Evolutionary conservation across 116 monocot genomes (phyloP).

Genomic region (Dioscorea cayenensis): DNA sequence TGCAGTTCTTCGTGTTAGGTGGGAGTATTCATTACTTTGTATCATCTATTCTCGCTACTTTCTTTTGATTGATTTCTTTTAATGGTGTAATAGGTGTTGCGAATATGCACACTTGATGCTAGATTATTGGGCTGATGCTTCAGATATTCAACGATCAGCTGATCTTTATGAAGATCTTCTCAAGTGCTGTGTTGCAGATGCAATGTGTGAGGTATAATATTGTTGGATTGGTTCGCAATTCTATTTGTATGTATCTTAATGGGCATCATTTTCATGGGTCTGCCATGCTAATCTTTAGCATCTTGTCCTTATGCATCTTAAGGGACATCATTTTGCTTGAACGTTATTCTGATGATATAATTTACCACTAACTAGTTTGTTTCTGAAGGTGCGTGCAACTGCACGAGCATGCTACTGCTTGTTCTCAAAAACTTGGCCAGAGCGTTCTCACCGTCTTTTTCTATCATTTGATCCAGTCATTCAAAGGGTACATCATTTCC

Average conservation of each 20-base stretch:
- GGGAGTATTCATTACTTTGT: neutral
- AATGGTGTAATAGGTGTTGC: conserved; percentile 65
- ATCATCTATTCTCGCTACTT: conserved; percentile 1
- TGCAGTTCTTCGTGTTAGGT: conserved; percentile 98
- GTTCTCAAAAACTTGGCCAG: conserved; percentile 98
- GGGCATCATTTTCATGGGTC: neutral
- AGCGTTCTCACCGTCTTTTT: conserved; percentile 83
- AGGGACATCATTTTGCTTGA: neutral
- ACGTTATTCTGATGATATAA: neutral
- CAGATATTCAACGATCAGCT: conserved; percentile 88
- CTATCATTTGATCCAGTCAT: conserved; percentile 87
- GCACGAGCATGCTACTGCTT: conserved; percentile 88
- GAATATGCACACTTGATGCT: conserved; percentile 91
- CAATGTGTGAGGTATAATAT: conserved; percentile 89
- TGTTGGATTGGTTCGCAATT: neutral
- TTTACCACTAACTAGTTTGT: neutral
- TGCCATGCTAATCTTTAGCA: too few species aligned
- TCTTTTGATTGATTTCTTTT: neutral
- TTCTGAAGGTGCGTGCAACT: conserved; percentile 67
- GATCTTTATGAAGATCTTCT: conserved; percentile 96
- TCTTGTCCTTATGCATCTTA: neutral
- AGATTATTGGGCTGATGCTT: conserved; percentile 97
- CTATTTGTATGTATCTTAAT: neutral
- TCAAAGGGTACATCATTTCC: conserved; percentile 59
- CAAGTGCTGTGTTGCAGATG: conserved; percentile 97